phyloP scores from a whole-genome alignment of 345 rosid species.

The Abelmoschus esculentus region DNA sequence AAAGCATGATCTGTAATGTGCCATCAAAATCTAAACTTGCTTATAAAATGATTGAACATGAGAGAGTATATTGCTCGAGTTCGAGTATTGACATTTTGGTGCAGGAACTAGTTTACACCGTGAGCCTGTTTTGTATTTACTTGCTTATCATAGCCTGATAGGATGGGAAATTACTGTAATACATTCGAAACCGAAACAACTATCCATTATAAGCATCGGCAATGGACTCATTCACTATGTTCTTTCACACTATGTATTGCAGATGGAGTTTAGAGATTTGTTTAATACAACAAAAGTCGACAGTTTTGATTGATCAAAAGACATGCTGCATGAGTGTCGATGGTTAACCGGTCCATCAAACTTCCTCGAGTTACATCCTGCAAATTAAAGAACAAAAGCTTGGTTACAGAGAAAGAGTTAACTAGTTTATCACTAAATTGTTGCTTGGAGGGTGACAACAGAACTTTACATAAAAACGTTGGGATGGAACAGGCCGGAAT shows the following conservation, averaged over 20 bases:
- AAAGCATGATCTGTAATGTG: too few relatives aligned
- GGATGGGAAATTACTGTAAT: not conserved
- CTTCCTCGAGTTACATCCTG: slow-evolving; percentile 75
- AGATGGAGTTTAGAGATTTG: too few relatives aligned
- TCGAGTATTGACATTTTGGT: not conserved
- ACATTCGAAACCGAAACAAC: not conserved
- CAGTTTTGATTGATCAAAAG: slow-evolving; percentile 39
- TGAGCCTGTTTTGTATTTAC: not conserved
- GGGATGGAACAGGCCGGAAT: slow-evolving; percentile 64
- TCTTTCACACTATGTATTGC: too few relatives aligned
- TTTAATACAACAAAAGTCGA: too few relatives aligned
- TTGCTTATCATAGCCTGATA: not conserved
- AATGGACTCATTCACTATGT: too few relatives aligned
- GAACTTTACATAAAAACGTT: not conserved
- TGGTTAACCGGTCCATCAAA: slow-evolving; percentile 61
- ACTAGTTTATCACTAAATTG: not conserved
- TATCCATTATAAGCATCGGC: not conserved
- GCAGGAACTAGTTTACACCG: not conserved
- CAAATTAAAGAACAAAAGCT: not conserved
- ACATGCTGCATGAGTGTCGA: slow-evolving; percentile 51
- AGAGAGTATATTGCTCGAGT: not conserved
- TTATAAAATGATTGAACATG: not conserved
- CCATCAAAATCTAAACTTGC: not conserved
- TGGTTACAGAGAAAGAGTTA: not conserved
- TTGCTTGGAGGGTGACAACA: not conserved